phyloP scores from a whole-genome alignment of 2,329 filamentous ascomycete species.

The Xylaria sp. region DNA sequence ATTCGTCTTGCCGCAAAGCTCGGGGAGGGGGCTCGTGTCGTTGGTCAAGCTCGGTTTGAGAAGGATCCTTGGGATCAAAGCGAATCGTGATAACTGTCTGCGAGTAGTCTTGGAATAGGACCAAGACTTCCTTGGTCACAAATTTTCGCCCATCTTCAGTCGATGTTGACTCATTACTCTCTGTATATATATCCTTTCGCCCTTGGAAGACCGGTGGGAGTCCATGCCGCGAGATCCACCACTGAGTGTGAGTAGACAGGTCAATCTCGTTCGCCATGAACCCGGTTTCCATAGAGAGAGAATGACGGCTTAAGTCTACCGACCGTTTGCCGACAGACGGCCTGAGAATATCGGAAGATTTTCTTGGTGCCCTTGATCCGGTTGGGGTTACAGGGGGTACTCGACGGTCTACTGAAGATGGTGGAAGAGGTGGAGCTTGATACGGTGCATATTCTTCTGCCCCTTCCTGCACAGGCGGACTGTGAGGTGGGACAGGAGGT shows the following conservation, averaged over 20 bases:
- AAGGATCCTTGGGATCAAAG: conserved; percentile 79
- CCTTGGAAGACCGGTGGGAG: conserved; percentile 85
- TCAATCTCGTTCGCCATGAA: conserved; percentile 92
- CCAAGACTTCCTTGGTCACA: conserved; percentile 82
- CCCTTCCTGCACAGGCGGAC: conserved; percentile 58
- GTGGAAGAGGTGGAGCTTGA: conserved; percentile 55
- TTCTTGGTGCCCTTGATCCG: conserved; percentile 58
- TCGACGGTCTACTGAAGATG: conserved; percentile 60
- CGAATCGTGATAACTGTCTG: conserved; percentile 87
- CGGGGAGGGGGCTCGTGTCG: conserved; percentile 86
- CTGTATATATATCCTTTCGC: conserved; percentile 83
- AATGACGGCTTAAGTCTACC: conserved; percentile 79
- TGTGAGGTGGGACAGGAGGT: conserved; percentile 48
- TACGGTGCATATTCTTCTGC: conserved; percentile 60
- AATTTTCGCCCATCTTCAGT: conserved; percentile 75
- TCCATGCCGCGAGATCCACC: conserved; percentile 87
- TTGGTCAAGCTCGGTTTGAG: conserved; percentile 82
- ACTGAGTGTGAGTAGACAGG: conserved; percentile 76
- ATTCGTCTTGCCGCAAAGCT: conserved; percentile 87
- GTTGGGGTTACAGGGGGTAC: conserved; percentile 56
- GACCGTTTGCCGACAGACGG: conserved; percentile 66
- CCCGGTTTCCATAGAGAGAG: conserved; percentile 78
- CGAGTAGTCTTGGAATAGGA: conserved; percentile 97
- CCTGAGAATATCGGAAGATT: conserved; percentile 74
- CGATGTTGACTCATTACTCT: conserved; percentile 81